Base-by-base conservation (phyloP, 768 basidiomycete genomes). In the Auricularia sp. region DNA sequence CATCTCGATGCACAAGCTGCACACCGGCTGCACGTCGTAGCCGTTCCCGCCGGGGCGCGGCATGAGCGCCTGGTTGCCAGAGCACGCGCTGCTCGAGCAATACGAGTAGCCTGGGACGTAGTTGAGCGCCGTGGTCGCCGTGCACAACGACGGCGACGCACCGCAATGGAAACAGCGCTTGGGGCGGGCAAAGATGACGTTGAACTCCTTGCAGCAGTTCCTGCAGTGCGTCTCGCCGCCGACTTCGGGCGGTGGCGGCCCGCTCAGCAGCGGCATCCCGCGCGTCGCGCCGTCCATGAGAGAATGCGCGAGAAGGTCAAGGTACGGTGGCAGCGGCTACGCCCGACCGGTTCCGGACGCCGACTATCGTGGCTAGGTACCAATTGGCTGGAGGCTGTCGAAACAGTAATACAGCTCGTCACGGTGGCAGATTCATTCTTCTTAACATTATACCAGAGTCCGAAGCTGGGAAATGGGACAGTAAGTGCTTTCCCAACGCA, bases 151-250 rank as follows among this genome's bases (percentile, higher is more conserved):
- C 39, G 33, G 67, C 7, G 16, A 71, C 84, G 69, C 71, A 88
- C 89, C 88, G 71, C 89, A 91, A 70, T 91, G 89, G 72, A 88
- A 84, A 73, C 89, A 91, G 67, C 76, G 82, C 68, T 83, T 82
- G 59, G 84, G 80, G 63, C 89, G 77, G 64, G 83, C 77, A 70
- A 91, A 85, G 62, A 90, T 66, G 21, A 87, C 72, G 69, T 81
- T 85, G 72, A 90, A 90, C 71, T 90, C 89, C 72, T 80, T 90
- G 72, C 79, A 83, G 71, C 89, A 91, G 72, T 84, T 90, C 72
- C 87, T 81, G 67, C 89, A 90, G 3, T 77, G 73, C 7, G 66
- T 65, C 65, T 77, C 78, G 8, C 74, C 69, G 16, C 70, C 65
- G 10, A 76, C 73, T 33, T 68, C 68, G 3, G 74, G 65, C 0